Percentiles rank a stretch among this genome's conserved stretches.
These are phyloP conservation scores for Malassezia equina DNA, from an alignment of 1,284 basidiomycete species.

Conservation along the genomic window DNA sequence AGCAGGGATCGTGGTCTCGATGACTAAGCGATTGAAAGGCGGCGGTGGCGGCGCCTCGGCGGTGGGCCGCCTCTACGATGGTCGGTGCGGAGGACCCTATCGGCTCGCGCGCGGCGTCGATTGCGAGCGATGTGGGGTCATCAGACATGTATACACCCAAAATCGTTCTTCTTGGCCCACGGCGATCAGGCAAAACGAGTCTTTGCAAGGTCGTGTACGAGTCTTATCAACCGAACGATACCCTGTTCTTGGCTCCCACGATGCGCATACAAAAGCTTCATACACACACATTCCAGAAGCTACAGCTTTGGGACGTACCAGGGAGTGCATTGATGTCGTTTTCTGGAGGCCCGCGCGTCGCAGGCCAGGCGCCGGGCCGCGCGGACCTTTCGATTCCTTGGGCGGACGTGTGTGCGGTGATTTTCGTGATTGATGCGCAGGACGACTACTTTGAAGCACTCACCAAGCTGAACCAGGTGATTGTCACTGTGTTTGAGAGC, in stretches of 20 bases:
- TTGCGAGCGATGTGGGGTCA: background rate
- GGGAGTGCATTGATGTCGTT: conserved; percentile 55
- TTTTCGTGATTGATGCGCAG: conserved; percentile 95
- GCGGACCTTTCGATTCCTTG: conserved; percentile 24
- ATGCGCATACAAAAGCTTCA: conserved; percentile 19
- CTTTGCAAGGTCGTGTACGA: conserved; percentile 86
- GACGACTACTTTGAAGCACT: conserved; percentile 59
- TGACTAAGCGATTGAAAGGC: background rate
- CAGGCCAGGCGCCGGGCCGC: conserved; percentile 15
- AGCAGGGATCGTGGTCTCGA: background rate
- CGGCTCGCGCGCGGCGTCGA: background rate
- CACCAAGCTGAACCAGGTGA: conserved; percentile 55
- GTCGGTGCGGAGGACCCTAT: background rate
- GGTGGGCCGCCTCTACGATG: background rate
- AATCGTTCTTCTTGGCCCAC: conserved; percentile 17
- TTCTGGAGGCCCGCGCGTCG: conserved; percentile 8
- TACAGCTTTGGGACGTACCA: conserved; percentile 92
- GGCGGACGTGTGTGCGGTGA: conserved; percentile 51
- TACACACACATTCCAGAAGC: conserved; percentile 71
- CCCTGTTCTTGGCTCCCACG: conserved; percentile 70
- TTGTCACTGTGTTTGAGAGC: conserved; percentile 54
- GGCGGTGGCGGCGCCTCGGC: background rate
- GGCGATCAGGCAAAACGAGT: conserved; percentile 78
- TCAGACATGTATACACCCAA: background rate
- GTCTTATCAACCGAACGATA: conserved; percentile 68